A percentile compares a stretch with the other conserved stretches of the same genome.
Evolutionary conservation across 2,329 filamentous ascomycete species (phyloP).

Genomic region (Monilinia aucupariae): DNA sequence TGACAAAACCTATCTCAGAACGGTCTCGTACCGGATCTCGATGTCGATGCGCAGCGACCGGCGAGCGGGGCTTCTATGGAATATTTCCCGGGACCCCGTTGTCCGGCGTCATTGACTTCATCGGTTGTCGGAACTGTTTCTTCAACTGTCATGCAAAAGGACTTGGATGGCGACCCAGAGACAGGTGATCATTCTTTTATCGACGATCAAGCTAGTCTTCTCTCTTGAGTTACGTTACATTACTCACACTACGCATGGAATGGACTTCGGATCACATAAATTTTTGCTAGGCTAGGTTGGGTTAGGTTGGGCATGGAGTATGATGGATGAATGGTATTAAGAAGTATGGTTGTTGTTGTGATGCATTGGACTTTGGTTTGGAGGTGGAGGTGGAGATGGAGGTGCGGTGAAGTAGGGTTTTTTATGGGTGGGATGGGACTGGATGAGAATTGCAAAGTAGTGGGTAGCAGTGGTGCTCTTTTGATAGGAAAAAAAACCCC

Average conservation of each 20-base stretch:
- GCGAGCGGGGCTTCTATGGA: conserved; percentile 17
- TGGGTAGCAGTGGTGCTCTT: neutral
- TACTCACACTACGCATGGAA: conserved; percentile 8
- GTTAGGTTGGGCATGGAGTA: conserved; percentile 4
- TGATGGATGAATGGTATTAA: conserved; percentile 7
- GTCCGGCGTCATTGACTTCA: no score
- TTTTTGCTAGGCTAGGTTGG: conserved; percentile 1
- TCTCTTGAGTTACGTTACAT: conserved; percentile 24
- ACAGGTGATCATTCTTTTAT: conserved; percentile 21
- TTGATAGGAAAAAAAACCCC: conserved; percentile 12
- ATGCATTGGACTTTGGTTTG: neutral
- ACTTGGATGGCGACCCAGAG: conserved; percentile 18
- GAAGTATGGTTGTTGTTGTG: neutral
- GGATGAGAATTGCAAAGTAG: neutral
- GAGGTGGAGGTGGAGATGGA: neutral
- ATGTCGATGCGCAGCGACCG: conserved; percentile 18
- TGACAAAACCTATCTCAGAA: conserved; percentile 21
- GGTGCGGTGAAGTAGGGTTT: neutral
- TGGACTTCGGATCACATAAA: neutral
- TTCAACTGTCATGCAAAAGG: conserved; percentile 3
- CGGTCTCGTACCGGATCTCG: conserved; percentile 16
- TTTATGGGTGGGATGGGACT: neutral
- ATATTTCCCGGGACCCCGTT: no score
- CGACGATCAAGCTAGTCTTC: conserved; percentile 31
- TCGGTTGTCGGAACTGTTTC: conserved; percentile 21